Conservation (phyloP, 345 rosid species). For the Noccaea bulbosa region DNA sequence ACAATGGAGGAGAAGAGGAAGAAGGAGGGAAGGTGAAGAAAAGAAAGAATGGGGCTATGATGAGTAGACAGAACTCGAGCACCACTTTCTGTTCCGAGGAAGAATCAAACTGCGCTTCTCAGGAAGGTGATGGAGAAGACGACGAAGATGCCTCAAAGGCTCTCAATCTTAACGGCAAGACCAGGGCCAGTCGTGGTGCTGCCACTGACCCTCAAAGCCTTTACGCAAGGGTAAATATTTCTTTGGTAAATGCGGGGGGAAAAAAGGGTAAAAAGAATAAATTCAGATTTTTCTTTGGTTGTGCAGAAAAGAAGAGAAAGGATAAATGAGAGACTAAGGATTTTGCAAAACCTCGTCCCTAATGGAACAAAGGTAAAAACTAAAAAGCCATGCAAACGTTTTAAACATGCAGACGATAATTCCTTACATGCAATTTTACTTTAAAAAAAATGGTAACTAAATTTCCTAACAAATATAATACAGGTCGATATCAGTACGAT, state of each 20-base stretch:
- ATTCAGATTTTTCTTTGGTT: constrained; percentile 2
- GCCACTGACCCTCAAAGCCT: constrained; percentile 92
- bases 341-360: constrained; percentile 82
- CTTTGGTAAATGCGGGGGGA: too few species aligned
- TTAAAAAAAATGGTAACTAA: not conserved
- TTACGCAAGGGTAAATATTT: constrained; percentile 88
- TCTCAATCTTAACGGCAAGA: constrained; percentile 63
- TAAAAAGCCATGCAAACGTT: constrained; percentile 10
- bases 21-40: constrained; percentile 34
- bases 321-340: constrained; percentile 78
- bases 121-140: constrained; percentile 45
- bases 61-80: constrained; percentile 52
- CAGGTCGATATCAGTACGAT: constrained; percentile 94
- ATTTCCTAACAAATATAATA: constrained; percentile 3
- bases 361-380: constrained; percentile 82
- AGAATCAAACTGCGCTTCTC: constrained; percentile 54
- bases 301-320: constrained; percentile 88
- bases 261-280: constrained; percentile 1
- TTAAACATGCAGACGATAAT: constrained; percentile 13
- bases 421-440: not conserved
- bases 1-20: constrained; percentile 41
- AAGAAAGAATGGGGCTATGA: constrained; percentile 39
- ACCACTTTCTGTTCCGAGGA: constrained; percentile 67
- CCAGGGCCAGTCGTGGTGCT: constrained; percentile 77
- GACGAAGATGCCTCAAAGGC: constrained; percentile 47